Evolutionary conservation across 78 protist species (phyloP).

Genomic region (Dictyostelium citrinum): DNA sequence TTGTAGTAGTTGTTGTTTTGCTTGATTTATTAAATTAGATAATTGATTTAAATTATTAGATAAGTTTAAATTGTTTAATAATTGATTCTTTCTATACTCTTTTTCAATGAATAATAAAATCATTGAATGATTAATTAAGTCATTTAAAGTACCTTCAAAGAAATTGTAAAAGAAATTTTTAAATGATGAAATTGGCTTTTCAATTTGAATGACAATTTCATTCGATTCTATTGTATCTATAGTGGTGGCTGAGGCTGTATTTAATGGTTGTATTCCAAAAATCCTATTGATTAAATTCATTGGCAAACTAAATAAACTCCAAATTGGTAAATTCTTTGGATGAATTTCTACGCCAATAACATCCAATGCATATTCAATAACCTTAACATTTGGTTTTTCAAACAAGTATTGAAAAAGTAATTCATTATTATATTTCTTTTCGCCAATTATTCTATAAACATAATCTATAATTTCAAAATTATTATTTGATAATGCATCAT

Average conservation of each 20-base stretch:
- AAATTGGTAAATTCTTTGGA: neutral
- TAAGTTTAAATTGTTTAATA: neutral
- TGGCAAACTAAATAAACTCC: neutral
- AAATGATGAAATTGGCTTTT: neutral
- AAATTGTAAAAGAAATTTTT: neutral
- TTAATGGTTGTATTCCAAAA: neutral
- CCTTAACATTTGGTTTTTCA: neutral
- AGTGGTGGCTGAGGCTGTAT: neutral
- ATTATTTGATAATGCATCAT: neutral
- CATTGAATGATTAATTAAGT: neutral
- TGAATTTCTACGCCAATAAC: neutral
- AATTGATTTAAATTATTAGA: neutral
- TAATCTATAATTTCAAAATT: neutral
- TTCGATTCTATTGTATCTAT: neutral
- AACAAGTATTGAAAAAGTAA: neutral
- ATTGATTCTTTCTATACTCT: neutral
- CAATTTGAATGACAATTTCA: neutral
- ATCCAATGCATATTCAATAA: neutral
- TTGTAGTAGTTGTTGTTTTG: neutral
- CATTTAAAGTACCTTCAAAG: neutral
- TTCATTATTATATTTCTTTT: neutral
- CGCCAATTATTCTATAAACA: neutral
- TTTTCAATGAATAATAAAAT: neutral
- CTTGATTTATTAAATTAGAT: neutral
- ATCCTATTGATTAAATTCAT: neutral